Evolutionary conservation across 768 basidiomycete genomes (phyloP), one percentile per base, ranked within the genome.

Genomic region (Pleurotus ostreatus): DNA sequence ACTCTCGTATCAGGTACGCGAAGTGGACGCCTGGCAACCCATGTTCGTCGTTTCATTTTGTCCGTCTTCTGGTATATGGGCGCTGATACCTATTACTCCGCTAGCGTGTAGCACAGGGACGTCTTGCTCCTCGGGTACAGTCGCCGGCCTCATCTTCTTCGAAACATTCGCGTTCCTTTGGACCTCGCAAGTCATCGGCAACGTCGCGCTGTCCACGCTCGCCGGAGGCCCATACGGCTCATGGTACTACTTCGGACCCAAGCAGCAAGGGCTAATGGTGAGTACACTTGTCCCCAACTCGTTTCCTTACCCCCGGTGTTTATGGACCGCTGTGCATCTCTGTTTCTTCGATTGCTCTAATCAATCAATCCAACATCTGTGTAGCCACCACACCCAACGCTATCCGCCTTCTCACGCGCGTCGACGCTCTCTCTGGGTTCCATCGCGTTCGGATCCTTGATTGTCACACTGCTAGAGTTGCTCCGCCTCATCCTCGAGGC

Each of bases 191-290:
- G 89, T 92, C 43, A 82, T 90, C 49, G 84, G 81, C 30, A 92
- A 92, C 61, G 83, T 93, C 40, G 79, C 88, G 0, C 76, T 93
- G 20, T 82, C 88, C 30, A 92, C 89, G 2, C 80, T 93, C 26
- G 88, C 89, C 5, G 91, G 91, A 37, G 91, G 92, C 23, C 82
- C 85, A 3, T 89, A 82, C 61, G 88, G 86, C 44, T 74, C 78
- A 39, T 88, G 90, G 89, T 92, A 92, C 67, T 93, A 93, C 71
- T 92, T 91, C 62, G 90, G 92, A 4, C 88, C 89, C 9, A 77
- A 79, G 16, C 78, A 80, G 2, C 71, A 79, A 57, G 84, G 85
- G 11, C 69, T 81, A 55, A 86, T 88, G 86, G 84, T 84, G 61
- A 57, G 73, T 20, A 20, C 2, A 20, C 20, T 20, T 20, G 20